Base-by-base conservation (phyloP, 441 rosid species). In the Erodium chrysanthum region DNA sequence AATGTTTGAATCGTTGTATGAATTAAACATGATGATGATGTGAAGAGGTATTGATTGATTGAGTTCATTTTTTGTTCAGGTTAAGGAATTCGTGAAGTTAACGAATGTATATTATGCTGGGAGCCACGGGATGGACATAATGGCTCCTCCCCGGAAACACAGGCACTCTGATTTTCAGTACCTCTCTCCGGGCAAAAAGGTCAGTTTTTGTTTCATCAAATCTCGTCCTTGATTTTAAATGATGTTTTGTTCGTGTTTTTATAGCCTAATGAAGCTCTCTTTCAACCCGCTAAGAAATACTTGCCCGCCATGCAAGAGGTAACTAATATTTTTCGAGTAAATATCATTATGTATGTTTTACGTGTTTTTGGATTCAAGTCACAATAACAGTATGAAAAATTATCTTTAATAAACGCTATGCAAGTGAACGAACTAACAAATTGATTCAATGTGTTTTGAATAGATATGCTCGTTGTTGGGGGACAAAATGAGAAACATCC, bases 61-160 rank as follows among this genome's bases (percentile, higher is more conserved):
- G 0, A 42, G 17, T 27, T 2, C 18, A 22, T 58, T 7, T 35
- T 2, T 54, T 29, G 11, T 68, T 66, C 44, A 82, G 85, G 86
- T 83, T 3, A 76, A 73, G 73, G 75, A 68, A 17, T 83, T 83
- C 69, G 86, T 83, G 15, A 23, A 75, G 50, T 64, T 80, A 29
- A 33, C 59, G 27, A 80, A 71, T 73, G 75, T 83, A 6, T 80
- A 83, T 66, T 83, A 83, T 54, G 86, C 84, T 37, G 84, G 86
- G 40, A 83, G 86, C 68, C 86, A 83, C 66, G 86, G 86, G 3
- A 71, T 83, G 84, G 86, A 83, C 70, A 83, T 83, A 65, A 9
- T 69, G 78, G 79, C 81, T 65, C 84, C 84, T 9, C 62, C 75
- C 5, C 65, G 40, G 52, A 72, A 62, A 21, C 68, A 75, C 12